Base-by-base conservation (phyloP, 129 eudicot genomes). In the Lactuca saligna region DNA sequence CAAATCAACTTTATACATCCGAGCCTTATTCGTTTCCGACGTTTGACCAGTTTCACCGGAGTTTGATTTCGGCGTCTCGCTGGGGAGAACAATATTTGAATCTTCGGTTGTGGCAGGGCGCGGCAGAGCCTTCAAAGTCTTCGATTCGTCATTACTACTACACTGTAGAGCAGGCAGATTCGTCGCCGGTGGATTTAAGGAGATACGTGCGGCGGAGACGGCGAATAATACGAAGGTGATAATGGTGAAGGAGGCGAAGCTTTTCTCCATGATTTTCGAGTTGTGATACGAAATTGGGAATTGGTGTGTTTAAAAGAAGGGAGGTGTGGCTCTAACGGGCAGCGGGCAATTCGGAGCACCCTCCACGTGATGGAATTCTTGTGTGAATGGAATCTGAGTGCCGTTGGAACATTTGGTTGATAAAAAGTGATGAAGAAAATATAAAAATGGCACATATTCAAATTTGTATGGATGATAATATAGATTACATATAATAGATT, bases 311-410 rank as follows among this genome's bases (percentile, higher is more conserved):
- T 1, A 10, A 15, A n/a, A 54, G 57, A 44, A 35, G 63, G 68
- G 17, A 12, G 55, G 38, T 37, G 25, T 53, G 72, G 63, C 25
- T 54, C 14, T 76, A 76, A 76, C 80, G 80, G 80, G 70, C 69
- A 76, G 80, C 80, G 80, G 65, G 75, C 35, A 51, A 37, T 20
- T 76, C 75, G 80, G 80, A 53, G 80, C 65, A 56, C 29, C 31
- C 37, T 68, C 37, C 80, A 76, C 80, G 80, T 76, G 80, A 76
- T 15, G 12, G 80, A 74, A 61, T 51, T 60, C 35, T 60, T 35
- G 62, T 54, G 29, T 32, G 63, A 4, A 4, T 10, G 63, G 74
- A 67, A 67, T 75, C 49, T 38, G 57, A 76, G 80, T 68, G 75
- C 75, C 80, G 80, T 76, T 76, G 69, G 57, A 67, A 59, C 41